Base-by-base conservation (phyloP, 345 rosid genomes). In the Citrus cavaleriei region DNA sequence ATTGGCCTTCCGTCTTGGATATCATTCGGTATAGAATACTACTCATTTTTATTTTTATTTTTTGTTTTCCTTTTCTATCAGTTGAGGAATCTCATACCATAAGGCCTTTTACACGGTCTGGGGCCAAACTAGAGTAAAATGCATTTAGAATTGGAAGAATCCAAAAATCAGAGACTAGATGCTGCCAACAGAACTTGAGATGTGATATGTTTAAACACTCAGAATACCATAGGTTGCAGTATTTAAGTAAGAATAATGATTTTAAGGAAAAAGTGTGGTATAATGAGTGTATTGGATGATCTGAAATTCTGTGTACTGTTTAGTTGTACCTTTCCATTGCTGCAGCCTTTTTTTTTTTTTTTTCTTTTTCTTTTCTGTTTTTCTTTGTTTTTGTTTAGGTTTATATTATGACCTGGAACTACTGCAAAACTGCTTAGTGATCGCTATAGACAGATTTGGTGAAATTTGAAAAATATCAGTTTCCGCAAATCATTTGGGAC, bases 1-100 rank as follows among this genome's bases (percentile, higher is more conserved):
- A 51, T 81, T 90, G 78, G 79, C 86, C 81, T 94, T 96, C 85
- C 95, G 98, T 78, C 95, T 96, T 59, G 99, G 99, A 64, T 96
- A 92, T 83, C 99, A 96, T 86, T 93, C 87, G 81, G 99, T 96
- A 86, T 75, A 86, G 61, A 54, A 4, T 57, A 6, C 63, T 72
- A 42, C 46, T 16, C 9, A 68, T 35, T 38, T 30, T n/a, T 7
- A 13, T 68, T 68, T 46, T 34, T 46, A 28, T 40, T 70, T 27
- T 16, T 7, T 67, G 8, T 54, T 55, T 25, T 51, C 40, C 2
- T 32, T 19, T 34, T 79, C 25, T 63, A 28, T 28, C 38, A 28
- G 37, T 18, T 28, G 22, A 67, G 37, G 68, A 28, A 24, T 19
- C 49, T 35, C 16, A n/a, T 67, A 24, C 7, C 14, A 54, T 1